Evolutionary conservation across 352 stramenopile species (phyloP), one percentile per base, ranked within the genome.

Genomic region (Phytophthora nicotianae): DNA sequence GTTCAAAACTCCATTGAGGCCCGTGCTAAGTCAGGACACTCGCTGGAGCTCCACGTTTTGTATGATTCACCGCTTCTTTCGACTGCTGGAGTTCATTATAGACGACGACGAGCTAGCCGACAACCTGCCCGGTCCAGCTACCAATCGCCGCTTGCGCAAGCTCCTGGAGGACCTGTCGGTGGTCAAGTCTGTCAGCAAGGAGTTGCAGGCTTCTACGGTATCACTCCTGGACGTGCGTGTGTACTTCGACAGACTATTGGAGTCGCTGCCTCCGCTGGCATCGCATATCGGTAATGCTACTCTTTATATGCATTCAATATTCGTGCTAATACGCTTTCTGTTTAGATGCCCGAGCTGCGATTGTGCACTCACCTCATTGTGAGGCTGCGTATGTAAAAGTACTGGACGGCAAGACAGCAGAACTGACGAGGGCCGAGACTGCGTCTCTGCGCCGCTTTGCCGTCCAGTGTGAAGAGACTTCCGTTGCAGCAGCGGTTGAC

Each of bases 301-400:
- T n/a, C n/a, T n/a, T n/a, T n/a, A n/a, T n/a, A n/a, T n/a, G n/a
- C n/a, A n/a, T n/a, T n/a, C n/a, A n/a, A n/a, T n/a, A n/a, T n/a
- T n/a, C n/a, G n/a, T n/a, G n/a, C n/a, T n/a, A n/a, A n/a, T n/a
- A n/a, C n/a, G n/a, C n/a, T n/a, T n/a, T n/a, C n/a, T n/a, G n/a
- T n/a, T n/a, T 32, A 49, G 20, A 11, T 4, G 2, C 40, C 21
- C 40, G 40, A 0, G 40, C 1, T 14, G 1, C 40, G 2, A 46
- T 24, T 46, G 40, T 46, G n/a, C 40, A 46, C 17, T 26, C 17
- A 13, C 40, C 40, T 24, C 40, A 46, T 6, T 46, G 24, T 46
- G 40, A 46, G 1, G 19, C 40, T 46, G 40, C 7, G 40, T 46
- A 17, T 9, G 40, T 46, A 2, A 27, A 46, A 13, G 17, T 46